Base-by-base conservation (phyloP, 2,329 filamentous ascomycete species). In the Byssothecium circinans region DNA sequence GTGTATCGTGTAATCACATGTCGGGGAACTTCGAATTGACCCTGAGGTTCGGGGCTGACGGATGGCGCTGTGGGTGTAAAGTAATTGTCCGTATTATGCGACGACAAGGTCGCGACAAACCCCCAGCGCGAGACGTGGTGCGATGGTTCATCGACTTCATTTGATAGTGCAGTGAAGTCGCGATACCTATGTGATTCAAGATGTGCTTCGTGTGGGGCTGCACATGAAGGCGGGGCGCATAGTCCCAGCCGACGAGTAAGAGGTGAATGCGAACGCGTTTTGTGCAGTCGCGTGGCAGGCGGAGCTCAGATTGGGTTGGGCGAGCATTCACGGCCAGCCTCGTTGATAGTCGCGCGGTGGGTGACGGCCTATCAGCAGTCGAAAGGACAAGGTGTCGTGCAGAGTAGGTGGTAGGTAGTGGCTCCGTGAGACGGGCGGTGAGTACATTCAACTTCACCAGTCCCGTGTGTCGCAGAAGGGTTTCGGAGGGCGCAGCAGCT, bases 81-180 rank as follows among this genome's bases (percentile, higher is more conserved):
- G 51, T 49, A 41, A 51, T 38, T 47, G 52, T 49, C 47, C 47
- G 47, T 46, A 53, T 57, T 56, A 43, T 45, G 49, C 46, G 41
- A 45, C 29, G 32, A 39, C 19, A 22, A 14, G 34, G 15, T 7
- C 10, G 34, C 17, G 34, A 36, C 10, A 32, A 32, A 12, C 12
- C 25, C 6, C 6, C 25, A 27, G 11, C 25, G 7, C 25, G 6
- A 27, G 25, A 6, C 8, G 14, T 5, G 29, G 4, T 4, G 8
- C 29, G 10, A 8, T 37, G 41, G 30, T 39, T 43, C 36, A 41
- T 20, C 29, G 32, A 14, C 23, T 34, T 23, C 12, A 19, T 38
- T 41, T 29, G 6, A 18, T 25, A 17, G 6, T n/a, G 36, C 4
- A 8, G 3, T 19, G 18, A 40, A 32, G 30, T 29, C 23, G 40